A percentile compares a stretch with the other conserved stretches of the same genome.
These are phyloP conservation scores for Aegilops speltoides DNA, from an alignment of 176 grass and related monocot genomes.

Conservation along the genomic window DNA sequence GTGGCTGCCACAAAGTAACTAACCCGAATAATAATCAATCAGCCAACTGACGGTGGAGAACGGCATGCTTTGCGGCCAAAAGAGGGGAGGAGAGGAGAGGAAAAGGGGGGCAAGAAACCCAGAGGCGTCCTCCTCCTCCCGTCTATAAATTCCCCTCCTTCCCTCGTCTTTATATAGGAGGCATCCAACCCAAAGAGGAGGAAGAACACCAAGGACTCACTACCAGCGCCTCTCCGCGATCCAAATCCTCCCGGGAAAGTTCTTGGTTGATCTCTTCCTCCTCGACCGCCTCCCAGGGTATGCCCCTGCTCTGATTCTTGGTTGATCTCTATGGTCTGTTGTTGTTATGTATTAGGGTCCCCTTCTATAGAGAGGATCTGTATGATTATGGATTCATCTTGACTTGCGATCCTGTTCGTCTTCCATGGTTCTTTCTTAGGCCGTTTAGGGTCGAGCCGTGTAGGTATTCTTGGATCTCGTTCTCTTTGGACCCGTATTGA, in stretches of 20 bases:
- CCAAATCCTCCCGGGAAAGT: conserved; percentile 23
- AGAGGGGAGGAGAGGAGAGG: background rate
- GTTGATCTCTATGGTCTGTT: background rate
- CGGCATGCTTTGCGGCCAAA: conserved; percentile 22
- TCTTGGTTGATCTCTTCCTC: conserved; percentile 61
- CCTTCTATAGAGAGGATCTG: background rate
- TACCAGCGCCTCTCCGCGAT: conserved; percentile 23
- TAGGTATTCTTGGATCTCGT: background rate
- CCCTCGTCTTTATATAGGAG: conserved; percentile 22
- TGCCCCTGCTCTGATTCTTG: background rate
- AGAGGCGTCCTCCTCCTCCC: conserved; percentile 38
- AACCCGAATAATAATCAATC: background rate
- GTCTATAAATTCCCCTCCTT: conserved; percentile 46
- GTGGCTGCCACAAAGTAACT: conserved; percentile 21
- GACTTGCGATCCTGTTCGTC: background rate
- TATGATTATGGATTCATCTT: background rate
- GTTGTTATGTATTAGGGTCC: background rate
- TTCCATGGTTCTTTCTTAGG: background rate
- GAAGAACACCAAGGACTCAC: conserved; percentile 34
- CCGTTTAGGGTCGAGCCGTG: background rate
- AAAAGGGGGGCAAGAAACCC: conserved; percentile 20
- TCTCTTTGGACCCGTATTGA: background rate
- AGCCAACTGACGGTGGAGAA: conserved; percentile 7
- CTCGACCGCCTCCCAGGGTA: conserved; percentile 45
- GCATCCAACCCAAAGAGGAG: conserved; percentile 21